These are phyloP conservation scores for Fusarium sp. DNA, from an alignment of 2,329 filamentous ascomycete species.

Conservation along the genomic window DNA sequence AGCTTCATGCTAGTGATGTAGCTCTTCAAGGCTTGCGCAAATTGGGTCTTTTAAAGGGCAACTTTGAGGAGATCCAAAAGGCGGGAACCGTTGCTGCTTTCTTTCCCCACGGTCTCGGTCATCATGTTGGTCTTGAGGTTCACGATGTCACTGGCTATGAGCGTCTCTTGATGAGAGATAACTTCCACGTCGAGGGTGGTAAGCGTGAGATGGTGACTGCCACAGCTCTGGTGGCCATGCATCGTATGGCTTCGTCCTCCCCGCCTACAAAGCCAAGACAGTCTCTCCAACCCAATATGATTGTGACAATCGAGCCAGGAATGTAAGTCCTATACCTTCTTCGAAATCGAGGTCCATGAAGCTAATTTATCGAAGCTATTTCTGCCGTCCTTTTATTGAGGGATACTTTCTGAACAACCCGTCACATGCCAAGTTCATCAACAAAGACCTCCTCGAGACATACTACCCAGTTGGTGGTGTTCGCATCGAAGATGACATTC, in stretches of 20 bases:
- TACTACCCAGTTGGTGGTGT: slow-evolving; percentile 88
- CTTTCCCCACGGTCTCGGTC: slow-evolving; percentile 72
- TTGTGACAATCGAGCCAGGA: slow-evolving; percentile 84
- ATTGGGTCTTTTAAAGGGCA: slow-evolving; percentile 76
- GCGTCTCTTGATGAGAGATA: slow-evolving; percentile 46
- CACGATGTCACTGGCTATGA: slow-evolving; percentile 64
- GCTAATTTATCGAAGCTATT: slow-evolving; percentile 64
- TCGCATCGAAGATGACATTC: slow-evolving; percentile 89
- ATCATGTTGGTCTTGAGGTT: slow-evolving; percentile 72
- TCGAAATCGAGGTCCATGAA: not conserved
- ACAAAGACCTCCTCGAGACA: slow-evolving; percentile 69
- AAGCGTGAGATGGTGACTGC: slow-evolving; percentile 56
- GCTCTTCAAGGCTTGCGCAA: slow-evolving; percentile 75
- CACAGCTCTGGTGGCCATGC: slow-evolving; percentile 45
- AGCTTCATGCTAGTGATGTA: slow-evolving; percentile 76
- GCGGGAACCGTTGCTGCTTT: slow-evolving; percentile 67
- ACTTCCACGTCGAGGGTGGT: slow-evolving; percentile 45
- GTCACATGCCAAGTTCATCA: slow-evolving; percentile 70
- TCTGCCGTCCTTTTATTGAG: slow-evolving; percentile 77
- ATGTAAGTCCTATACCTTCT: slow-evolving; percentile 55
- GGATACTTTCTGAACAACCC: slow-evolving; percentile 70
- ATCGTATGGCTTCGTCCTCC: slow-evolving; percentile 34
- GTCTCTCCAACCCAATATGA: slow-evolving; percentile 67
- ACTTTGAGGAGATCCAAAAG: slow-evolving; percentile 62
- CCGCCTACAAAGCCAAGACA: slow-evolving; percentile 49